Percentiles rank a stretch among this genome's conserved stretches.
Evolutionary conservation across 257 asterid genomes (phyloP).

Genomic region (Solanum sejunctum): DNA sequence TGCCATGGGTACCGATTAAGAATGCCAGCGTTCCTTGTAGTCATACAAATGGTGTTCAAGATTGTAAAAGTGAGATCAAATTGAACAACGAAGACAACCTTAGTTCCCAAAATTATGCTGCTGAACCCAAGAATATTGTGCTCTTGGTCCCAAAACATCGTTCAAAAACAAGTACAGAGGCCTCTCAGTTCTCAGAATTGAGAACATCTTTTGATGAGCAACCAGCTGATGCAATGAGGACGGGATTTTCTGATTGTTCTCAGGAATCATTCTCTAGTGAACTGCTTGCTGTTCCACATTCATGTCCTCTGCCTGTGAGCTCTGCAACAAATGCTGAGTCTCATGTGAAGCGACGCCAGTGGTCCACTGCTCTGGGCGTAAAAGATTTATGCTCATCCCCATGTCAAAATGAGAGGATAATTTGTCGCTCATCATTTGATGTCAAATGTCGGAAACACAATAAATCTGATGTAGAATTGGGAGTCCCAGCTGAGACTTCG

Average conservation of each 20-base stretch:
- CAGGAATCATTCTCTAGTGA: constrained; percentile 29
- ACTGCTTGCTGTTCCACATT: constrained; percentile 28
- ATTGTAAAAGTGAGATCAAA: constrained; percentile 14
- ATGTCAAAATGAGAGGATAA: constrained; percentile 11
- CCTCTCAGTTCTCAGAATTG: constrained; percentile 35
- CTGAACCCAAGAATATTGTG: constrained; percentile 24
- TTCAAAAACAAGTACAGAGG: constrained; percentile 20
- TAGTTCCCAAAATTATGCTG: constrained; percentile 14
- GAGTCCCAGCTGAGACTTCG: constrained; percentile 21
- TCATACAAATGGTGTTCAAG: constrained; percentile 11
- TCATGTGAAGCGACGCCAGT: constrained; percentile 7
- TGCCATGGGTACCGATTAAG: constrained; percentile 13
- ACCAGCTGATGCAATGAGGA: constrained; percentile 17
- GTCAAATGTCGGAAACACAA: constrained; percentile 14
- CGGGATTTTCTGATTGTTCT: constrained; percentile 36
- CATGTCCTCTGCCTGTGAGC: constrained; percentile 50
- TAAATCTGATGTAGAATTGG: constrained; percentile 12
- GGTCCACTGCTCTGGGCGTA: constrained; percentile 8
- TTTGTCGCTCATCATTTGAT: constrained; percentile 15
- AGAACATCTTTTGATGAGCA: constrained; percentile 30
- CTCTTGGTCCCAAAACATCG: constrained; percentile 34
- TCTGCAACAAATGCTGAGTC: neutral
- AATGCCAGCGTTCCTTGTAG: constrained; percentile 11
- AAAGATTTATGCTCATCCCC: constrained; percentile 11
- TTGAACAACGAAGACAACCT: constrained; percentile 6